phyloP scores from a whole-genome alignment of 1,284 basidiomycete species.

The Trichosporon faecale region DNA sequence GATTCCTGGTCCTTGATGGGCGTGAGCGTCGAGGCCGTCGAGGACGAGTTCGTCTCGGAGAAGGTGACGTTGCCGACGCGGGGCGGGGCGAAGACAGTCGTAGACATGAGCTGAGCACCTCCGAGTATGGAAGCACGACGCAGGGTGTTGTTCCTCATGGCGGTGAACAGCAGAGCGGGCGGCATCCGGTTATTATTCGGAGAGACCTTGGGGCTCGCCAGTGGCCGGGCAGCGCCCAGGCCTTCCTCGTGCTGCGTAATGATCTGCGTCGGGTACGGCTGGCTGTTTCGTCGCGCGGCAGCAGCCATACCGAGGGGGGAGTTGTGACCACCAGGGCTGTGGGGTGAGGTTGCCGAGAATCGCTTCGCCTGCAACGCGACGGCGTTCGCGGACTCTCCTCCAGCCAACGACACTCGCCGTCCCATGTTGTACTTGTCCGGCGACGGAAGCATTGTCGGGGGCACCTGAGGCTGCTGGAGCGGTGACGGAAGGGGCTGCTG shows the following conservation, averaged over 20 bases:
- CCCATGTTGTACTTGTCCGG: slow-evolving; percentile 32
- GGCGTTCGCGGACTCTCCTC: slow-evolving; percentile 30
- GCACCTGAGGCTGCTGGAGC: not conserved
- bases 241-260: slow-evolving; percentile 13
- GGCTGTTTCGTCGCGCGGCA: slow-evolving; percentile 38
- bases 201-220: slow-evolving; percentile 37
- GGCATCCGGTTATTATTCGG: slow-evolving; percentile 33
- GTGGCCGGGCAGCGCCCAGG: not conserved
- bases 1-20: slow-evolving; percentile 44
- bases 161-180: slow-evolving; percentile 37
- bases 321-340: slow-evolving; percentile 37
- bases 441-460: slow-evolving; percentile 12
- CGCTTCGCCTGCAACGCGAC: not conserved
- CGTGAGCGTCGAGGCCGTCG: slow-evolving; percentile 20
- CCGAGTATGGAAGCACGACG: slow-evolving; percentile 44
- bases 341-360: not conserved
- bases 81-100: slow-evolving; percentile 47
- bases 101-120: slow-evolving; percentile 40
- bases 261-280: slow-evolving; percentile 43
- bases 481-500: not conserved
- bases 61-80: slow-evolving; percentile 18
- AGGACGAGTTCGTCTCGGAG: not conserved
- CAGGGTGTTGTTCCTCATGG: slow-evolving; percentile 44
- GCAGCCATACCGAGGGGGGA: slow-evolving; percentile 39
- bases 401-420: slow-evolving; percentile 39